Percentiles rank a stretch among this genome's conserved stretches.
phyloP scores from a whole-genome alignment of 306 rosid genomes.

The Glycine soja region DNA sequence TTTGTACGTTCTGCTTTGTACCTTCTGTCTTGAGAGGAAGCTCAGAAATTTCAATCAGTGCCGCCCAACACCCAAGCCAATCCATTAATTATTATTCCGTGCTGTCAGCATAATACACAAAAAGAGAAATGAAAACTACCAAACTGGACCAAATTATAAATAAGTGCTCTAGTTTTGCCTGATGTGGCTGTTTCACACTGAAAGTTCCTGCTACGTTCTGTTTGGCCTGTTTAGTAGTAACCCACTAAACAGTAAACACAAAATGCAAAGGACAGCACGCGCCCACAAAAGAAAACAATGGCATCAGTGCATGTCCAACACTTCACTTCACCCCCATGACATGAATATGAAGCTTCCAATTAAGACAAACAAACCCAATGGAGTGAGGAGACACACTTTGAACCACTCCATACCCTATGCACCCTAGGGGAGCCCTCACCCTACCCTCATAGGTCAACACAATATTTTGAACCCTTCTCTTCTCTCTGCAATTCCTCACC shows the following conservation, averaged over 20 bases:
- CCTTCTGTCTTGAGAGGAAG: neutral
- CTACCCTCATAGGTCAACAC: constrained; percentile 36
- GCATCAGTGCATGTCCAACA: constrained; percentile 37
- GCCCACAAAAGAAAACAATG: constrained; percentile 43
- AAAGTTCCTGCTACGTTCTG: neutral
- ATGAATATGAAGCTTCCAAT: too few species aligned
- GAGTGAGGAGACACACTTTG: constrained; percentile 18
- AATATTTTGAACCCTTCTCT: neutral
- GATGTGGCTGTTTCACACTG: neutral
- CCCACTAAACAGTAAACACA: too few species aligned
- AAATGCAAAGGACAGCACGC: constrained; percentile 42
- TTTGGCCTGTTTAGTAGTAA: neutral
- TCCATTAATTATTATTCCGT: constrained; percentile 28
- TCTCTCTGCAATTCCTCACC: too few species aligned
- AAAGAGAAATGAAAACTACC: neutral
- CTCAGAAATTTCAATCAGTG: neutral
- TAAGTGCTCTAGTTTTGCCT: neutral
- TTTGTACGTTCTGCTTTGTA: neutral
- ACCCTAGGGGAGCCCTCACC: constrained; percentile 34
- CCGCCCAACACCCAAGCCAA: constrained; percentile 34
- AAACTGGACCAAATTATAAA: too few species aligned
- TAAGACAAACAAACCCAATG: too few species aligned
- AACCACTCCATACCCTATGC: constrained; percentile 39
- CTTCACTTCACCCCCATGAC: too few species aligned
- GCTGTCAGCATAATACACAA: neutral